phyloP scores from a whole-genome alignment of 116 monocot species.

The Zostera marina region DNA sequence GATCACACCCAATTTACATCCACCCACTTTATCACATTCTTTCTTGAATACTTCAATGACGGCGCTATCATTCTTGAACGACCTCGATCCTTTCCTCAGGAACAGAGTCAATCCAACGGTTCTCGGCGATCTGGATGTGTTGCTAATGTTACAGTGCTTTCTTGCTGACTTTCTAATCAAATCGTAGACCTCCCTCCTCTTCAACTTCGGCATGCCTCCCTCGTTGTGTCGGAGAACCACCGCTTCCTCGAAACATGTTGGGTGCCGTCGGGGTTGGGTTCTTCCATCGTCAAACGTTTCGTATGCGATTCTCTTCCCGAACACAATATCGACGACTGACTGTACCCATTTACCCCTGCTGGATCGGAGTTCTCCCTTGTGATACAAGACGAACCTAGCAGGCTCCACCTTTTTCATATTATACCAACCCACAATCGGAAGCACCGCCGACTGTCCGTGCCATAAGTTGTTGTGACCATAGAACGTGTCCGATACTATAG shows the following conservation, averaged over 20 bases:
- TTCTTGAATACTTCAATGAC: slow-evolving; percentile 32
- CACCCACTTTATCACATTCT: slow-evolving; percentile 36
- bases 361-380: slow-evolving; percentile 41
- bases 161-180: slow-evolving; percentile 57
- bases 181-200: slow-evolving; percentile 25
- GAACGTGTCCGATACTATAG: slow-evolving; percentile 50
- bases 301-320: slow-evolving; percentile 11
- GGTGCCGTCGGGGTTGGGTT: not conserved
- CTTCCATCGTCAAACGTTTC: slow-evolving; percentile 10
- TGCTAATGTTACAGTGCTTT: slow-evolving; percentile 27
- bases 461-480: slow-evolving; percentile 46
- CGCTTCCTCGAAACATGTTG: slow-evolving; percentile 63
- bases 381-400: slow-evolving; percentile 43
- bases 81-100: slow-evolving; percentile 34
- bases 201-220: slow-evolving; percentile 23
- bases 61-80: slow-evolving; percentile 47
- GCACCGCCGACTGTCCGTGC: slow-evolving; percentile 40
- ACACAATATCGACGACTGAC: slow-evolving; percentile 10
- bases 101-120: slow-evolving; percentile 30
- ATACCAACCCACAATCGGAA: slow-evolving; percentile 46
- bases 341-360: slow-evolving; percentile 36
- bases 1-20: slow-evolving; percentile 24
- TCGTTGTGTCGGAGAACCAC: slow-evolving; percentile 63
- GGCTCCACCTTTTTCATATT: slow-evolving; percentile 11
- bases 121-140: not conserved